A percentile compares a stretch with the other conserved stretches of the same genome.
Evolutionary conservation across 495 filamentous ascomycete genomes (phyloP).

Genomic region (Cladorrhinum samala): DNA sequence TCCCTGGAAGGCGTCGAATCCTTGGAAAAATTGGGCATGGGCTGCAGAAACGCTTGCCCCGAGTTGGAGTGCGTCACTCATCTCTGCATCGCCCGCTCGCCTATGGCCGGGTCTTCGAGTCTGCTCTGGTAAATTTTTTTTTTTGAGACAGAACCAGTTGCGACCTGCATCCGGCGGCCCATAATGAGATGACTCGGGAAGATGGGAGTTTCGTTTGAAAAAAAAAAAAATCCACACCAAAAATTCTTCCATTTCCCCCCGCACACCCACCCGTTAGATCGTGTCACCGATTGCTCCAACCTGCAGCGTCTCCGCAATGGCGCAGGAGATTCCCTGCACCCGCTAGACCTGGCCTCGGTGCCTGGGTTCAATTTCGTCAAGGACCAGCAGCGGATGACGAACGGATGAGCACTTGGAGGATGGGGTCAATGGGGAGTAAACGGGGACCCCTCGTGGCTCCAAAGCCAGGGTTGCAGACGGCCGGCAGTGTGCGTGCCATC

Average conservation of each 20-base stretch:
- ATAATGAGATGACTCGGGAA: too few relatives aligned
- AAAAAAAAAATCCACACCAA: too few relatives aligned
- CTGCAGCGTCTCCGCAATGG: constrained; percentile 13
- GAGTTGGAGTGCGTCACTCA: background rate
- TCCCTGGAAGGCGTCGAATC: too few relatives aligned
- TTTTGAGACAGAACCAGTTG: background rate
- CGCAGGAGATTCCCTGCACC: constrained; percentile 8
- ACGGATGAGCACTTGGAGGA: background rate
- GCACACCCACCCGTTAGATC: constrained; percentile 15
- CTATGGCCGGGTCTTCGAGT: too few relatives aligned
- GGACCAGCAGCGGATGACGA: background rate
- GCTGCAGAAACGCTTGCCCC: constrained; percentile 13
- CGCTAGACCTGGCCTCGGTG: constrained; percentile 2
- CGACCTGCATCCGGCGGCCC: too few relatives aligned
- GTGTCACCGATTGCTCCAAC: constrained; percentile 17
- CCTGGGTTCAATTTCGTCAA: background rate
- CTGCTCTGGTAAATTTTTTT: background rate
- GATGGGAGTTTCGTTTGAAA: too few relatives aligned
- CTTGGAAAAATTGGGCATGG: constrained; percentile 16
- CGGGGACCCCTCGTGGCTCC: constrained; percentile 6
- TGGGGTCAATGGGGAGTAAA: background rate
- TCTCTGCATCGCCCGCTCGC: background rate
- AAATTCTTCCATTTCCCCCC: constrained; percentile 5
- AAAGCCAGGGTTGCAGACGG: background rate
- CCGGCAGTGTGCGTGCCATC: background rate